phyloP scores from a whole-genome alignment of 441 rosid genomes.

The Croton setiger region DNA sequence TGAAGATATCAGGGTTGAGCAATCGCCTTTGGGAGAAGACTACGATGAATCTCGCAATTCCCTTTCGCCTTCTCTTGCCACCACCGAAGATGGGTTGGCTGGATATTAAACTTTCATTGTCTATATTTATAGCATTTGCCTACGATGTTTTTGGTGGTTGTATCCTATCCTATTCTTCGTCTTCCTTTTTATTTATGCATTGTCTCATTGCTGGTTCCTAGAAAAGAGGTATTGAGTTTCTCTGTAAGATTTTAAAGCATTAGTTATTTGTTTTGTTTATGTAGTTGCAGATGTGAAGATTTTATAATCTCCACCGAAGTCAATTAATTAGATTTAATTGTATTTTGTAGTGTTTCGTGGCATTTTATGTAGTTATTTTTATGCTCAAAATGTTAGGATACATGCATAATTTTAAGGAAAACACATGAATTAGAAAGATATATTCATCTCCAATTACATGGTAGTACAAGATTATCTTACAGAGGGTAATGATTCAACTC shows the following conservation, averaged over 20 bases:
- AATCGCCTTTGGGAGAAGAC: constrained; percentile 87
- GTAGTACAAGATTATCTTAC: not conserved
- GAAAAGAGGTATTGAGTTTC: constrained; percentile 21
- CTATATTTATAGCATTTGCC: not conserved
- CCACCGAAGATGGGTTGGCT: constrained; percentile 72
- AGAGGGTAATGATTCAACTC: constrained; percentile 2
- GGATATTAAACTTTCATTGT: constrained; percentile 26
- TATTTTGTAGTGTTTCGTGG: constrained; percentile 22
- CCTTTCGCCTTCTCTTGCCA: constrained; percentile 77
- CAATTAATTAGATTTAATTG: constrained; percentile 10
- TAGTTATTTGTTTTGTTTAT: not conserved
- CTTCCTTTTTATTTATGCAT: constrained; percentile 16
- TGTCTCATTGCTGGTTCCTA: constrained; percentile 20
- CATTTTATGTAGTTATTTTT: constrained; percentile 20
- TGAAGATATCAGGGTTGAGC: constrained; percentile 86
- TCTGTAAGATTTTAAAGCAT: constrained; percentile 24
- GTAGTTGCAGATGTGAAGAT: constrained; percentile 21
- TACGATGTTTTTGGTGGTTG: constrained; percentile 6
- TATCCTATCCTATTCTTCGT: not conserved
- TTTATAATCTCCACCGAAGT: constrained; percentile 14
- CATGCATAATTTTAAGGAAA: no score
- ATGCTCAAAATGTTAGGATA: no score
- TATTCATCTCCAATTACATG: constrained; percentile 1
- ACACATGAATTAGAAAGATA: not conserved
- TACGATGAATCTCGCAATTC: constrained; percentile 90